Conservation (phyloP, 1,284 basidiomycete species). For the Cutaneotrichosporon daszewskae region DNA sequence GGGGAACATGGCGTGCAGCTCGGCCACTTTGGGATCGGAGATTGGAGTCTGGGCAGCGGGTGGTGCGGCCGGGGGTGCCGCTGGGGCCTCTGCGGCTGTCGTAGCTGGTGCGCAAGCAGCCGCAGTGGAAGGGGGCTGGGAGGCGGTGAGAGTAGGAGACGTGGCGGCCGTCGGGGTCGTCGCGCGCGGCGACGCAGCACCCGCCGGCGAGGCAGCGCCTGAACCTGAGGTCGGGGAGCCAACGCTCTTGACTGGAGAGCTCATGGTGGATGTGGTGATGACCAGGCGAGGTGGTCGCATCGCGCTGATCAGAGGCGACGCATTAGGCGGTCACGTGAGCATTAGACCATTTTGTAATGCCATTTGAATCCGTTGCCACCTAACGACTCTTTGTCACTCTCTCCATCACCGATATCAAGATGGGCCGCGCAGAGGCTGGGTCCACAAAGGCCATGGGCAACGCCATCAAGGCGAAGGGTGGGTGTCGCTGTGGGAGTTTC, state of each 20-base stretch:
- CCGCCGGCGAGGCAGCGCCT: no score
- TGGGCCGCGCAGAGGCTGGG: slow-evolving; percentile 60
- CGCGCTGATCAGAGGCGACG: no score
- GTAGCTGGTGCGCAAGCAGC: no score
- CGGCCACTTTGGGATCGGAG: slow-evolving; percentile 35
- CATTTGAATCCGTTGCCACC: not conserved
- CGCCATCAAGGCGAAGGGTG: slow-evolving; percentile 88
- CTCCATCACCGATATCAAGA: slow-evolving; percentile 11
- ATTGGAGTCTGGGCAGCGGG: slow-evolving; percentile 6
- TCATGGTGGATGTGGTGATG: no score
- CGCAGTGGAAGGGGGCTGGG: not conserved
- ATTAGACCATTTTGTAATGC: not conserved
- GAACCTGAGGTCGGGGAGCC: no score
- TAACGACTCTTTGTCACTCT: not conserved
- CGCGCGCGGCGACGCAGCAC: no score
- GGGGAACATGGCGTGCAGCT: slow-evolving; percentile 41
- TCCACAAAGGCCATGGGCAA: slow-evolving; percentile 87
- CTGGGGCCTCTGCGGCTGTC: no score
- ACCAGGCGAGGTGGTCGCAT: no score
- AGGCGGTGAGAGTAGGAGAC: no score
- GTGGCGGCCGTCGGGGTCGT: no score
- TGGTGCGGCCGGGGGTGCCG: slow-evolving; percentile 3
- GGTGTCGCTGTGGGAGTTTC: no score
- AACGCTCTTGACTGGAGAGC: no score
- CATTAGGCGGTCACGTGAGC: slow-evolving; percentile 1